These are phyloP conservation scores for Cutaneotrichosporon cutaneum DNA, from an alignment of 1,284 basidiomycete genomes.

Conservation along the genomic window DNA sequence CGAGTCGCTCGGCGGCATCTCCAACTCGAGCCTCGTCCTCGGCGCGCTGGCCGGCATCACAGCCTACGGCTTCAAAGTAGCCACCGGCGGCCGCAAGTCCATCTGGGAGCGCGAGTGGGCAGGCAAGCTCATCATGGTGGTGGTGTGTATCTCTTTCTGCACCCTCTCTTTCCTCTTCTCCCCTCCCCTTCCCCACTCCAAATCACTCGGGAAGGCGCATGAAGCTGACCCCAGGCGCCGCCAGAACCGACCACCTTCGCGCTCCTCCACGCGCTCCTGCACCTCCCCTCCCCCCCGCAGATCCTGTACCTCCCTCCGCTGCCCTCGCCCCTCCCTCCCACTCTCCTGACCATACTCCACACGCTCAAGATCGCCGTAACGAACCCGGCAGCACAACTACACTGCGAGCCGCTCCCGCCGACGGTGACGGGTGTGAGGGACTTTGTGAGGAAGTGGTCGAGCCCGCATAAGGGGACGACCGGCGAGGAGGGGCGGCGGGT, in stretches of 20 bases:
- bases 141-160: slow-evolving; percentile 39
- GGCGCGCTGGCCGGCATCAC: slow-evolving; percentile 28
- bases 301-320: slow-evolving; percentile 50
- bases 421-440: slow-evolving; percentile 40
- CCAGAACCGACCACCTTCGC: slow-evolving; percentile 45
- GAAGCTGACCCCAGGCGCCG: slow-evolving; percentile 35
- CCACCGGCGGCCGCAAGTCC: slow-evolving; percentile 42
- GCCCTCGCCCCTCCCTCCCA: slow-evolving; percentile 43
- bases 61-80: slow-evolving; percentile 36
- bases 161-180: not conserved
- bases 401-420: slow-evolving; percentile 48
- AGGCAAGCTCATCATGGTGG: slow-evolving; percentile 51
- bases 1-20: slow-evolving; percentile 25
- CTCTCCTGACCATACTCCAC: slow-evolving; percentile 48
- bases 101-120: slow-evolving; percentile 54
- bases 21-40: slow-evolving; percentile 25
- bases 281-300: slow-evolving; percentile 51
- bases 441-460: slow-evolving; percentile 47
- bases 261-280: slow-evolving; percentile 46
- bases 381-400: slow-evolving; percentile 44
- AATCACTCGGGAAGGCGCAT: not conserved
- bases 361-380: slow-evolving; percentile 42
- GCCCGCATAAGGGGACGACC: slow-evolving; percentile 36
- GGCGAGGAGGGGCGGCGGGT: slow-evolving; percentile 48
- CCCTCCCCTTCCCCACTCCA: not conserved